phyloP scores from a whole-genome alignment of 257 asterid genomes.

The Salvia rosmarinus region DNA sequence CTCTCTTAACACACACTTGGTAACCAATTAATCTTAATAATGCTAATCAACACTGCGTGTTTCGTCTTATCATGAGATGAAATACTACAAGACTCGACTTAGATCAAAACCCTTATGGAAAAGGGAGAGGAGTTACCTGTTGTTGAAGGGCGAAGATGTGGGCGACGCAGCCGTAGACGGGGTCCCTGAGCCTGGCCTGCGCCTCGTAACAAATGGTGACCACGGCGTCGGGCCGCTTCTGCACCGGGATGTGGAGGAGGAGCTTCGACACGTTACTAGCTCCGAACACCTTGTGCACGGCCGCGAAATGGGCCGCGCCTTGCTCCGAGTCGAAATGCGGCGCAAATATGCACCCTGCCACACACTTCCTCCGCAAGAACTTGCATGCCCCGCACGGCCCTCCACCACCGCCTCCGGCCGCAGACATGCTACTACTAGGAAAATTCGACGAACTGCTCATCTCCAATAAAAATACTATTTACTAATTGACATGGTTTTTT shows the following conservation, averaged over 20 bases:
- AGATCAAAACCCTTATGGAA: no score
- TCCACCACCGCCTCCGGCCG: conserved; percentile 40
- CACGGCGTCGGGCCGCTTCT: conserved; percentile 80
- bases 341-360: conserved; percentile 84
- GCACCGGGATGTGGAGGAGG: conserved; percentile 73
- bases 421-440: no score
- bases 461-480: no score
- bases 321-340: conserved; percentile 94
- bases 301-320: conserved; percentile 96
- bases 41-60: no score
- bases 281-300: conserved; percentile 97
- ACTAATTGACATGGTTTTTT: no score
- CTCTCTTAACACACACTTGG: not conserved
- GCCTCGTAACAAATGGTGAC: conserved; percentile 90
- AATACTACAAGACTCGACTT: no score
- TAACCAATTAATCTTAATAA: no score
- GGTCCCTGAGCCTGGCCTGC: conserved; percentile 89
- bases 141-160: conserved; percentile 88
- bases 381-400: conserved; percentile 99
- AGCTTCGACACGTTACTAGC: conserved; percentile 96
- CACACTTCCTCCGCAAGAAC: conserved; percentile 91
- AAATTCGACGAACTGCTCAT: no score
- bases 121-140: no score
- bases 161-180: conserved; percentile 88
- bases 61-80: no score